Percentiles rank a stretch among this genome's conserved stretches.
phyloP scores from a whole-genome alignment of 192 early-diverging fungal species.

The Backusella mclennaniae region DNA sequence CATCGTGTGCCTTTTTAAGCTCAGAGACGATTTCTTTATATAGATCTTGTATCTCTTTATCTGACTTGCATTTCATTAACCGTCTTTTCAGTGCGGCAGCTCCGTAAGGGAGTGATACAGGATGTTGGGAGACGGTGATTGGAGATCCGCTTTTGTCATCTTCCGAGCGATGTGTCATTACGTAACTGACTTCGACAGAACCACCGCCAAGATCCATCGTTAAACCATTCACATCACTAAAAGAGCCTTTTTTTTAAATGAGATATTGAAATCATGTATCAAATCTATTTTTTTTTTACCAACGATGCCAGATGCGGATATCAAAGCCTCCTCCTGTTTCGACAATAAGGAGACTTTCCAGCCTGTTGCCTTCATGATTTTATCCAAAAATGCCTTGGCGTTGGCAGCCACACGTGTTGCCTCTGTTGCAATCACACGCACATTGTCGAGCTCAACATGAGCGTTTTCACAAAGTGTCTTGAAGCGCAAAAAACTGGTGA shows the following conservation, averaged over 20 bases:
- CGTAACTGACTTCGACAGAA: constrained; percentile 57
- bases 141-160: constrained; percentile 13
- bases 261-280: neutral
- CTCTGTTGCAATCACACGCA: constrained; percentile 55
- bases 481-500: constrained; percentile 51
- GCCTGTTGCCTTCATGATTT: constrained; percentile 41
- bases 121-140: constrained; percentile 16
- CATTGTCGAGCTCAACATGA: constrained; percentile 29
- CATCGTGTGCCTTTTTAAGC: constrained; percentile 33
- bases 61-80: constrained; percentile 30
- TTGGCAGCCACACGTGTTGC: constrained; percentile 56
- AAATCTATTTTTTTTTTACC: constrained; percentile 27
- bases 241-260: constrained; percentile 32
- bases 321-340: constrained; percentile 49
- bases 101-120: constrained; percentile 51
- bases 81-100: constrained; percentile 45
- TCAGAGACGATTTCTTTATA: constrained; percentile 34
- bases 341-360: constrained; percentile 40
- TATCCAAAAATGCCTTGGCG: constrained; percentile 38
- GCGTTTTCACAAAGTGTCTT: constrained; percentile 42
- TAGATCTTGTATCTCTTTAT: constrained; percentile 19
- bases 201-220: constrained; percentile 60
- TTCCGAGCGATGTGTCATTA: constrained; percentile 4
- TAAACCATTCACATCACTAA: constrained; percentile 46
- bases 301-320: constrained; percentile 51